Evolutionary conservation across 768 basidiomycete species (phyloP), one percentile per base, ranked within the genome.

Genomic region (Chalciporus sphaerocephalus): DNA sequence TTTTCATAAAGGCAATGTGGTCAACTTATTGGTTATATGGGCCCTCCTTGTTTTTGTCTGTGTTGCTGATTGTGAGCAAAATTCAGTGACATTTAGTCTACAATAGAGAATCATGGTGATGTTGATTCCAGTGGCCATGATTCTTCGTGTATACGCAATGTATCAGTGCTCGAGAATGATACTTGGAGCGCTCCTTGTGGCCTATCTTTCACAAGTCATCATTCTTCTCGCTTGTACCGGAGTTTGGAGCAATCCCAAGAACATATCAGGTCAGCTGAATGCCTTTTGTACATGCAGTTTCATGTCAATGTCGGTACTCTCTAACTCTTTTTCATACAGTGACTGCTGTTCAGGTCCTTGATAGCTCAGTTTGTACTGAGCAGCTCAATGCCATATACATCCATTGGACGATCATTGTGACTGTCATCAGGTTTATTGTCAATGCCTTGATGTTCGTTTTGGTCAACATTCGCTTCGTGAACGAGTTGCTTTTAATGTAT

Each of bases 71-170:
- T 8, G 49, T 50, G 37, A 42, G 44, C 40, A 12, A 4, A 32
- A 5, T n/a, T n/a, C 6, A 32, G 30, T 32, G 6, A 6, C 30
- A 1, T n/a, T 18, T n/a, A 5, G 24, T 15, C 10, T 27, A 6
- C 8, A 15, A 6, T 4, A n/a, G n/a, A 4, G 5, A n/a, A 30
- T 5, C 6, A 4, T 13, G n/a, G 8, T 38, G 24, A 28, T 11
- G 11, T 1, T 12, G 20, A 22, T 16, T 34, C 16, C 15, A 52
- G 51, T 48, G 25, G 40, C 42, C 13, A 49, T 52, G 47, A 42
- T 49, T 7, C 37, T 52, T 20, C 43, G 51, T 8, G 40, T 38
- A 7, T 49, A 47, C 37, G 51, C 47, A 17, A 48, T 52, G 44
- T 49, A 46, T 12, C 38, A 49, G 24, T 40, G 37, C 12, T 52